Conservation (phyloP, 192 early-diverging fungal genomes). For the Rhizoclosmatium sp. region DNA sequence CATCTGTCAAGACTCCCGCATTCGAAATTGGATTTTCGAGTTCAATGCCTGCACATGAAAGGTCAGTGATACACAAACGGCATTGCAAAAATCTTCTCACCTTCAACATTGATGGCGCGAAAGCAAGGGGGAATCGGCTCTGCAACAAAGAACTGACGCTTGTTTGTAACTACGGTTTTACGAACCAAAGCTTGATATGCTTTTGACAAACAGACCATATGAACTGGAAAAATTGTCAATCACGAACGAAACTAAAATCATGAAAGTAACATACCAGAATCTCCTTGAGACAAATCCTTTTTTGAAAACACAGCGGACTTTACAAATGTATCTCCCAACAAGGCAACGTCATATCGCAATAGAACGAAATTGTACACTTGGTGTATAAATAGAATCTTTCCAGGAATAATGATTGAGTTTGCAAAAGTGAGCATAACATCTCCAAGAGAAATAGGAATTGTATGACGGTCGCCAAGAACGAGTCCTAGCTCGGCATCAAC, state of each 20-base stretch:
- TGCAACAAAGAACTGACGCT: slow-evolving; percentile 50
- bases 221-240: slow-evolving; percentile 12
- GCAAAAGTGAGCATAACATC: slow-evolving; percentile 86
- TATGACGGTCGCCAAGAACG: slow-evolving; percentile 79
- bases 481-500: slow-evolving; percentile 74
- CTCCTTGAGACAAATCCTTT: slow-evolving; percentile 39
- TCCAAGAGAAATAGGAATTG: slow-evolving; percentile 79
- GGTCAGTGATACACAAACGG: neutral
- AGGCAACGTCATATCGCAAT: slow-evolving; percentile 76
- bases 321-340: slow-evolving; percentile 73
- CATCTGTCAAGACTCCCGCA: slow-evolving; percentile 49
- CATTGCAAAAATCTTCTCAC: neutral
- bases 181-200: slow-evolving; percentile 51
- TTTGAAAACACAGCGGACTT: slow-evolving; percentile 31
- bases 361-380: slow-evolving; percentile 87
- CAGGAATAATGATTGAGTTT: slow-evolving; percentile 85
- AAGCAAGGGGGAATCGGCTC: slow-evolving; percentile 52
- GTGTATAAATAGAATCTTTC: slow-evolving; percentile 79
- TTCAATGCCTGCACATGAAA: slow-evolving; percentile 39
- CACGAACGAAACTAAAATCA: neutral
- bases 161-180: slow-evolving; percentile 54
- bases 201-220: slow-evolving; percentile 51
- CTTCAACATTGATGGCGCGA: slow-evolving; percentile 52
- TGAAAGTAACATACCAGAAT: slow-evolving; percentile 30
- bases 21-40: slow-evolving; percentile 52